Percentiles rank a stretch among this genome's conserved stretches.
Conservation (phyloP, 495 filamentous ascomycete species). For the Pseudoneurospora amorphoporcata region DNA sequence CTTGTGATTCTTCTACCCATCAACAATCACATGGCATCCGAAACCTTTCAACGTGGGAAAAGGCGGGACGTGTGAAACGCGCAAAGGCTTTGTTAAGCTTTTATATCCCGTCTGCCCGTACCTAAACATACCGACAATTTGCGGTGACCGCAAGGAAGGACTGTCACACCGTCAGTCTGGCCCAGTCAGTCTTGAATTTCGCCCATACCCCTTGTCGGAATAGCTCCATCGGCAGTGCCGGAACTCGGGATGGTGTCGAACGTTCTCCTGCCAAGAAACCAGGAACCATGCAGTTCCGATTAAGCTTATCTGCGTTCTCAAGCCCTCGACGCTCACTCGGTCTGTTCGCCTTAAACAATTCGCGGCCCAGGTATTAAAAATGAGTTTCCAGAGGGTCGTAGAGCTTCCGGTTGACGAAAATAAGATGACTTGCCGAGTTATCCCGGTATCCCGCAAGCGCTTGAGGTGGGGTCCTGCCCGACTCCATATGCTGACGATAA, state of each 20-base stretch:
- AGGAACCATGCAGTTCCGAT: background rate
- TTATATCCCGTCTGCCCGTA: background rate
- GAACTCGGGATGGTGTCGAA: background rate
- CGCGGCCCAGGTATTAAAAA: background rate
- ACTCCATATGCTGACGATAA: background rate
- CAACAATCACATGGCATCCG: background rate
- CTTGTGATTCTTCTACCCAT: background rate
- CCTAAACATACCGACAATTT: background rate
- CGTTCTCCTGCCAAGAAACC: background rate
- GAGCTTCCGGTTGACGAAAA: background rate
- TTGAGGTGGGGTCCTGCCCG: background rate
- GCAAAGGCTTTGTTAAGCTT: background rate
- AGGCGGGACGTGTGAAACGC: background rate
- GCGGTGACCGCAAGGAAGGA: background rate
- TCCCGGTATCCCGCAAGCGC: background rate
- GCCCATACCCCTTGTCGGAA: background rate
- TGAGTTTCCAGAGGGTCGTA: background rate
- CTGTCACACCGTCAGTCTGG: background rate
- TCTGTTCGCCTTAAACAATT: background rate
- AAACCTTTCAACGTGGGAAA: background rate
- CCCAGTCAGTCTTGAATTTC: background rate
- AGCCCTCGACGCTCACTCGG: background rate
- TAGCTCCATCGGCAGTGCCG: background rate
- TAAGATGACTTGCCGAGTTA: background rate
- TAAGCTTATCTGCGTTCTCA: background rate